Percentiles rank a stretch among this genome's conserved stretches.
phyloP scores from a whole-genome alignment of 1,284 basidiomycete species.

The Trichosporon sp. region DNA sequence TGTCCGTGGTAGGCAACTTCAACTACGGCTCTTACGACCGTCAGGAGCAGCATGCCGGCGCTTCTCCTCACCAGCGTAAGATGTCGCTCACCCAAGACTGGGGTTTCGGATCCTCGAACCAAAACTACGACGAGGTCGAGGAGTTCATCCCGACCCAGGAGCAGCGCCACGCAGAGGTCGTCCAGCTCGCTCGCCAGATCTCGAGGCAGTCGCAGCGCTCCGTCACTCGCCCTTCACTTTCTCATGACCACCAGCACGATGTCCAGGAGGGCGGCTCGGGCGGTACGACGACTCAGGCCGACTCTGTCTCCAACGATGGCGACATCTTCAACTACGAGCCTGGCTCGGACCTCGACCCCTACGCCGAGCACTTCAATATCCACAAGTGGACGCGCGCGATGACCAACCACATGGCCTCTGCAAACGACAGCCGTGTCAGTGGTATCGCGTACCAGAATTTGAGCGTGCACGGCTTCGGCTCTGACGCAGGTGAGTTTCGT shows the following conservation, averaged over 20 bases:
- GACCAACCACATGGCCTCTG: slow-evolving; percentile 42
- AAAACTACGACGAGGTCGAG: slow-evolving; percentile 21
- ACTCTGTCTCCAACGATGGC: neutral
- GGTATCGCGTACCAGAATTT: slow-evolving; percentile 60
- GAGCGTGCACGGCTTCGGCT: slow-evolving; percentile 59
- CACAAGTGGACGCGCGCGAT: slow-evolving; percentile 56
- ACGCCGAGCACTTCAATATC: slow-evolving; percentile 56
- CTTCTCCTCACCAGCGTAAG: neutral
- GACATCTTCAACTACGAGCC: slow-evolving; percentile 45
- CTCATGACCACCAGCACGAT: neutral
- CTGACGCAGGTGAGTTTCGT: slow-evolving; percentile 50
- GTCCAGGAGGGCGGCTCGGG: slow-evolving; percentile 2
- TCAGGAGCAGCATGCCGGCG: slow-evolving; percentile 4
- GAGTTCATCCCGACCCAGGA: slow-evolving; percentile 25
- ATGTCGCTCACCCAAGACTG: neutral
- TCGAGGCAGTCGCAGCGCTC: slow-evolving; percentile 36
- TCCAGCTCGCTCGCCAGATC: slow-evolving; percentile 43
- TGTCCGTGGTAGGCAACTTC: slow-evolving; percentile 32
- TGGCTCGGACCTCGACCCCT: slow-evolving; percentile 57
- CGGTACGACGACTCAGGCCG: slow-evolving; percentile 13
- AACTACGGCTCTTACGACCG: slow-evolving; percentile 26
- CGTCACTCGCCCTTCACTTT: slow-evolving; percentile 1
- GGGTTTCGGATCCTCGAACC: neutral
- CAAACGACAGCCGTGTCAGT: slow-evolving; percentile 51
- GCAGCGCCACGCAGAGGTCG: slow-evolving; percentile 34